These are phyloP conservation scores for Camelina sativa DNA, from an alignment of 345 rosid species.

Conservation along the genomic window DNA sequence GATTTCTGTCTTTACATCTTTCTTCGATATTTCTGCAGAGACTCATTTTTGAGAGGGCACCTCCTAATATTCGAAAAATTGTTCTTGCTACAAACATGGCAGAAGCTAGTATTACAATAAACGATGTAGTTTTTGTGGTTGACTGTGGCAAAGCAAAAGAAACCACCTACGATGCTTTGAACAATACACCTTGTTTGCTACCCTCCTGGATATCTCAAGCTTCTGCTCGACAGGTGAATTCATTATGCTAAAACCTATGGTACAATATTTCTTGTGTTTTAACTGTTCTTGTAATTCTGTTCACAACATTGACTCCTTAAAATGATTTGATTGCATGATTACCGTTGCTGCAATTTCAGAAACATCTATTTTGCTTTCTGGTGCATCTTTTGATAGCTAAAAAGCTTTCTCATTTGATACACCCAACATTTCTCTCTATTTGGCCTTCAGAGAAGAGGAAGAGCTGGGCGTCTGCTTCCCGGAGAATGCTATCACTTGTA, in stretches of 20 bases:
- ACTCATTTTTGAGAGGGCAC: conserved; percentile 84
- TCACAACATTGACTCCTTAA: conserved; percentile 6
- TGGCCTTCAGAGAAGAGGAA: conserved; percentile 79
- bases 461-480: conserved; percentile 97
- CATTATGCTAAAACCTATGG: not conserved
- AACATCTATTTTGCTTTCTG: conserved; percentile 19
- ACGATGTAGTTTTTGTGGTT: conserved; percentile 90
- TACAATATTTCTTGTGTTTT: conserved; percentile 10
- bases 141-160: conserved; percentile 99
- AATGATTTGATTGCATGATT: conserved; percentile 11
- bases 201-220: conserved; percentile 99
- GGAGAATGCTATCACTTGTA: conserved; percentile 96
- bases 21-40: conserved; percentile 58
- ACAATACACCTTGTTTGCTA: conserved; percentile 97
- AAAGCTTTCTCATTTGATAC: conserved; percentile 23
- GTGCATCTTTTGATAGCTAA: conserved; percentile 11
- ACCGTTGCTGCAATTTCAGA: conserved; percentile 16
- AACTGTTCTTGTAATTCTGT: not conserved
- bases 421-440: conserved; percentile 3
- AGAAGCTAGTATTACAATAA: conserved; percentile 97
- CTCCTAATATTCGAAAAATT: conserved; percentile 82
- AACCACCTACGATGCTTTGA: conserved; percentile 98
- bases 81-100: conserved; percentile 99
- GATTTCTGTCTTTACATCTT: conserved; percentile 7
- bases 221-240: conserved; percentile 82